Base-by-base conservation (phyloP, 2,329 filamentous ascomycete species). In the Aspergillus tubingensis region DNA sequence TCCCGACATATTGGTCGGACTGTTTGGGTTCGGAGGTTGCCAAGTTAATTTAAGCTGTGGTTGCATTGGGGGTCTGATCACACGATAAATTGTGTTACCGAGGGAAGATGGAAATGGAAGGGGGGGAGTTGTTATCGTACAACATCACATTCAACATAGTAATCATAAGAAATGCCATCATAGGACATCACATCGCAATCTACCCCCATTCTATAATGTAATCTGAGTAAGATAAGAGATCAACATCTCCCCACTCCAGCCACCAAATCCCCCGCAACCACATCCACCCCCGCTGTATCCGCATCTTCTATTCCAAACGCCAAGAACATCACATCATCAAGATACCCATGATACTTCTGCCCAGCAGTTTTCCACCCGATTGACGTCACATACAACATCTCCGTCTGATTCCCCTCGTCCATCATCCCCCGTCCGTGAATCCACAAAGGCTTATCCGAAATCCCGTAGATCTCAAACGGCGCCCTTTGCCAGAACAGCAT, bases 381-480 rank as follows among this genome's bases (percentile, higher is more conserved):
- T 0, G 80, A 83, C 0, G 83, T 86, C 0, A 86, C 74, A 62
- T 86, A 87, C 27, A 87, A 73, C 83, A 86, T 85, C 65, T 86
- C 82, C 0, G 79, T 80, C 23, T 78, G 76, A 1, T 71, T 69
- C 65, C 62, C 58, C 65, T 62, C 60, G 47, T 67, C n/a, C 73
- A n/a, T 23, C 23, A 25, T 55, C 6, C 67, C 23, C 19, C 85
- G 76, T 0, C 85, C 85, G 49, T 80, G 73, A 32, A 87, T 83
- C 85, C 85, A 87, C 0, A 86, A 61, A 2, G 85, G 84, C 62
- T 77, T 77, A 13, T 68, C 67, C 0, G 82, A 82, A 21, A 87
- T 76, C 1, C 76, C 82, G 55, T 84, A 75, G 0, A 86, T 64
- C 23, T 76, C 77, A 54, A 85, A 86, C 0, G 84, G 84, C 0